phyloP scores from a whole-genome alignment of 208 protist genomes.

The Perkinsela sp. region DNA sequence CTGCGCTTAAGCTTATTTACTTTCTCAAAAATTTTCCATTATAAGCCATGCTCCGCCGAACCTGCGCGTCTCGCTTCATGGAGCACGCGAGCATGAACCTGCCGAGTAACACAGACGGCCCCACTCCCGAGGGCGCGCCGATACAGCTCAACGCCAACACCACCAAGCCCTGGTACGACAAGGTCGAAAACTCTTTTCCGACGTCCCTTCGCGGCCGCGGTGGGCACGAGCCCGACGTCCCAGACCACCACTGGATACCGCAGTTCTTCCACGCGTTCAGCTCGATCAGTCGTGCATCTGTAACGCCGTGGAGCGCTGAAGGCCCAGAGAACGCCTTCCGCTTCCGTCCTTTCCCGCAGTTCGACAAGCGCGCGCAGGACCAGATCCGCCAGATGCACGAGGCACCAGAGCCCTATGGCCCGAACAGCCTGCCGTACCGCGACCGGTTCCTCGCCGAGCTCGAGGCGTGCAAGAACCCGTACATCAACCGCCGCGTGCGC shows the following conservation, averaged over 20 bases:
- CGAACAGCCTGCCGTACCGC: neutral
- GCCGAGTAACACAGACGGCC: neutral
- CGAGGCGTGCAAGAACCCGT: neutral
- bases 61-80: neutral
- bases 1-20: no score
- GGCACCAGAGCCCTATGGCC: neutral
- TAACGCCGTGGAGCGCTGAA: neutral
- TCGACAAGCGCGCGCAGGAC: neutral
- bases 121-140: neutral
- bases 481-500: neutral
- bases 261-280: neutral
- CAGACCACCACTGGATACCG: neutral
- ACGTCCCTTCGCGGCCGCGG: neutral
- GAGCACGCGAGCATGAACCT: neutral
- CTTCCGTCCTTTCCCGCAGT: neutral
- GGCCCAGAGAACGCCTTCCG: neutral
- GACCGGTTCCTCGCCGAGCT: neutral
- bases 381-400: neutral
- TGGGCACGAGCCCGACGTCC: neutral
- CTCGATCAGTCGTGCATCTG: neutral
- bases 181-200: neutral
- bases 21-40: no score
- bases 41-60: neutral
- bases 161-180: constrained; percentile 1
- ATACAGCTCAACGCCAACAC: neutral